Conservation (phyloP, 2,329 filamentous ascomycete genomes). For the Aspergillus oerlinghausenensis region DNA sequence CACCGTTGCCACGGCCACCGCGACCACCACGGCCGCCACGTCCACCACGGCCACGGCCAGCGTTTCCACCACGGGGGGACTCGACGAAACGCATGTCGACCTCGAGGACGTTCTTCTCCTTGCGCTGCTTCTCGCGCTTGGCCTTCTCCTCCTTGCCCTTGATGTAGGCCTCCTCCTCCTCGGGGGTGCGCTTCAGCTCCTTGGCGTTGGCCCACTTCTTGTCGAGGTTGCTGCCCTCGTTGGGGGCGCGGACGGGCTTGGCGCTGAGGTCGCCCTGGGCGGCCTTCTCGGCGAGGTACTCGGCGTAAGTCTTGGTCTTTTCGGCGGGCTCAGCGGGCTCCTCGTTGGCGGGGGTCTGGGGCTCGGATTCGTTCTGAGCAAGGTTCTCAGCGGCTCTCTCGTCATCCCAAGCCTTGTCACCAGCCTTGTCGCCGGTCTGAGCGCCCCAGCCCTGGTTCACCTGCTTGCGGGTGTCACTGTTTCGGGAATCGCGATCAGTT, state of each 20-base stretch:
- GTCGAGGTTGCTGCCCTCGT: constrained; percentile 81
- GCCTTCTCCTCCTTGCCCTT: constrained; percentile 69
- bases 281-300: constrained; percentile 75
- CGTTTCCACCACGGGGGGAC: constrained; percentile 45
- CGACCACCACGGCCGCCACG: constrained; percentile 42
- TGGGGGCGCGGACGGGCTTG: constrained; percentile 77
- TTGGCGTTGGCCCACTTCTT: constrained; percentile 93
- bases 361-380: constrained; percentile 73
- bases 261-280: constrained; percentile 63
- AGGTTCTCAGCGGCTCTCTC: constrained; percentile 89
- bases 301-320: constrained; percentile 83
- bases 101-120: constrained; percentile 84
- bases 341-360: constrained; percentile 48
- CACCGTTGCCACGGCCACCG: constrained; percentile 16
- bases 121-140: constrained; percentile 78
- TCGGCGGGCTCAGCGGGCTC: constrained; percentile 62
- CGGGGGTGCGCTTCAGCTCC: constrained; percentile 47
- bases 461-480: constrained; percentile 44
- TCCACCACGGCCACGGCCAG: constrained; percentile 22
- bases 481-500: constrained; percentile 18
- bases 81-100: constrained; percentile 82
- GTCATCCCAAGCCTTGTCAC: constrained; percentile 79
- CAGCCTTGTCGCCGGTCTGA: constrained; percentile 76
- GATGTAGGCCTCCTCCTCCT: constrained; percentile 69
- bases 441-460: constrained; percentile 83